phyloP scores from a whole-genome alignment of 805 yeast genomes.

The Lipomyces starkeyi region DNA sequence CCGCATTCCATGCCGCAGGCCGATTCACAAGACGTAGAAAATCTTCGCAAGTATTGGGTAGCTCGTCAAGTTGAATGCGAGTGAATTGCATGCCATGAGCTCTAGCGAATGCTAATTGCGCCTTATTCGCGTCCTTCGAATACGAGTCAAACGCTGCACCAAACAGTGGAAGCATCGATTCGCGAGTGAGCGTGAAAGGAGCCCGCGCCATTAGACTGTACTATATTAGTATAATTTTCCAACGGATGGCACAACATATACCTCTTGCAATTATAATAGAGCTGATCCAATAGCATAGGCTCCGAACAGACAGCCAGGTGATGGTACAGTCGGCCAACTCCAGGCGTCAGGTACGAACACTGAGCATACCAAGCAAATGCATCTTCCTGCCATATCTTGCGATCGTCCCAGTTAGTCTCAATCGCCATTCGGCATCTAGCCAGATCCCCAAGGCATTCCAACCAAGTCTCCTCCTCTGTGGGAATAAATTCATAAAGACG shows the following conservation, averaged over 20 bases:
- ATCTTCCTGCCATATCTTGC: slow-evolving; percentile 20
- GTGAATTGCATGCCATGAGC: slow-evolving; percentile 26
- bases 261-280: slow-evolving; percentile 34
- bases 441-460: slow-evolving; percentile 34
- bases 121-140: slow-evolving; percentile 17
- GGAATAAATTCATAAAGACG: slow-evolving; percentile 28
- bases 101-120: slow-evolving; percentile 20
- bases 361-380: slow-evolving; percentile 32
- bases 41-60: neutral
- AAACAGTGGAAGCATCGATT: slow-evolving; percentile 20
- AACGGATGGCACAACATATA: neutral
- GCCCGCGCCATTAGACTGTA: slow-evolving; percentile 15
- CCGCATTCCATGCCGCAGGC: slow-evolving; percentile 29
- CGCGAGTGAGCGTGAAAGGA: slow-evolving; percentile 22
- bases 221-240: slow-evolving; percentile 3
- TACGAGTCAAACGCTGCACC: slow-evolving; percentile 14
- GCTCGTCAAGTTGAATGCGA: slow-evolving; percentile 16
- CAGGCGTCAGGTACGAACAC: slow-evolving; percentile 25
- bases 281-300: slow-evolving; percentile 27
- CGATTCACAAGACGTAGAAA: slow-evolving; percentile 25
- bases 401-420: slow-evolving; percentile 13
- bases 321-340: slow-evolving; percentile 32
- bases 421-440: slow-evolving; percentile 26
- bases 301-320: slow-evolving; percentile 25
- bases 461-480: slow-evolving; percentile 21